These are phyloP conservation scores for Geotrichum ghanense DNA, from an alignment of 805 yeast species.

Conservation along the genomic window DNA sequence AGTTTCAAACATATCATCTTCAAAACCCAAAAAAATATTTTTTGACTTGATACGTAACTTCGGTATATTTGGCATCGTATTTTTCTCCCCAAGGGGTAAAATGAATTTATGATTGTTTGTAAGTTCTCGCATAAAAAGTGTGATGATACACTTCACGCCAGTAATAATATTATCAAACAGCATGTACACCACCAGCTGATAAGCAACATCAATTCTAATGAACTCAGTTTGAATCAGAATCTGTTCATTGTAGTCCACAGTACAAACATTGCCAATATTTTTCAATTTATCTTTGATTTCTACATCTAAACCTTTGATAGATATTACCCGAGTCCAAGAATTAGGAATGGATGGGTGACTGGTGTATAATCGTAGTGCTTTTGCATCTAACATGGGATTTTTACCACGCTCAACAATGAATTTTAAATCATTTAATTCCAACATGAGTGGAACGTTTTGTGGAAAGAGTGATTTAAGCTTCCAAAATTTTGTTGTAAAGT, in stretches of 20 bases:
- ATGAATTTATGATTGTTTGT: conserved; percentile 15
- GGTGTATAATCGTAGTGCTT: conserved; percentile 35
- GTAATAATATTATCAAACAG: conserved; percentile 73
- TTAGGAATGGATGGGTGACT: conserved; percentile 34
- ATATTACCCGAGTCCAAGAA: conserved; percentile 28
- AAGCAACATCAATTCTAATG: conserved; percentile 41
- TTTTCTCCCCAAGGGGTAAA: conserved; percentile 18
- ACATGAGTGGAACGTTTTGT: conserved; percentile 33
- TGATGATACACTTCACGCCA: conserved; percentile 52
- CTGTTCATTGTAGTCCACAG: background rate
- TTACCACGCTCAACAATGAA: conserved; percentile 19
- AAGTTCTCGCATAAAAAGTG: conserved; percentile 27
- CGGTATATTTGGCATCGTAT: conserved; percentile 27
- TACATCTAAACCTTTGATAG: conserved; percentile 19
- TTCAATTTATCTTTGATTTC: conserved; percentile 10
- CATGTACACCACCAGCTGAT: conserved; percentile 60
- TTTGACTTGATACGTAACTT: conserved; percentile 42
- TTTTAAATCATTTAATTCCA: conserved; percentile 32
- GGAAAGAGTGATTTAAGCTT: conserved; percentile 34
- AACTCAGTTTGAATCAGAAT: conserved; percentile 21
- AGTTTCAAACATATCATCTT: conserved; percentile 84
- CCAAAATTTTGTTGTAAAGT: conserved; percentile 20
- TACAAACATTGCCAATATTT: background rate
- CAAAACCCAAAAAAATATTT: conserved; percentile 52
- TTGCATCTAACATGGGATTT: conserved; percentile 25